Evolutionary conservation across 2,329 filamentous ascomycete genomes (phyloP).

Genomic region (Colletotrichum sp.): DNA sequence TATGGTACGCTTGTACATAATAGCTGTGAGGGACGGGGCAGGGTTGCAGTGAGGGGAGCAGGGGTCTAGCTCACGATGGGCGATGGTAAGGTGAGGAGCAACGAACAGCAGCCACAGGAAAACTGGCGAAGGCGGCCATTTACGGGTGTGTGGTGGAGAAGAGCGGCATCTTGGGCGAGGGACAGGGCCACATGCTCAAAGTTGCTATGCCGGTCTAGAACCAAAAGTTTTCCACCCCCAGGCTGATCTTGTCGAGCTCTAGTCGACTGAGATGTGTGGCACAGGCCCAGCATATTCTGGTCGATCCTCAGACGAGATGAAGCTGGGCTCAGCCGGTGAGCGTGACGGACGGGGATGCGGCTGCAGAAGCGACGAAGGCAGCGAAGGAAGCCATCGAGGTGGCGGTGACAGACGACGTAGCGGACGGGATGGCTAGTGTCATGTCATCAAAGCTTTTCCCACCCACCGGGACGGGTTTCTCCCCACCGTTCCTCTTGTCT

Average conservation of each 20-base stretch:
- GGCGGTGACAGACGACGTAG: constrained; percentile 8
- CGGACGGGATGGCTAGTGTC: neutral
- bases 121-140: constrained; percentile 20
- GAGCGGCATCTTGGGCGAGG: neutral
- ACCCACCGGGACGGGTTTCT: neutral
- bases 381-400: neutral
- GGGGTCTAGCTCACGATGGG: constrained; percentile 4
- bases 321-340: neutral
- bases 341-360: neutral
- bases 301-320: neutral
- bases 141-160: constrained; percentile 13
- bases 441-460: constrained; percentile 12
- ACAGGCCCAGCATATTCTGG: neutral
- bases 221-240: neutral
- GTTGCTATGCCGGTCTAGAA: constrained; percentile 10
- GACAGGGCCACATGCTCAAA: constrained; percentile 14
- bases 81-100: constrained; percentile 11
- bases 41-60: constrained; percentile 20
- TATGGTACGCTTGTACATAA: constrained; percentile 22
- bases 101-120: constrained; percentile 6
- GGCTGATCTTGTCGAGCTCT: constrained; percentile 7
- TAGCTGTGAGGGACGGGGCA: constrained; percentile 11
- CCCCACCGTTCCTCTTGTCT: neutral
- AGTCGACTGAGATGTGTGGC: neutral
- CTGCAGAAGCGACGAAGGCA: neutral